Evolutionary conservation across 2,329 filamentous ascomycete species (phyloP).

Genomic region (Xylaria sp.): DNA sequence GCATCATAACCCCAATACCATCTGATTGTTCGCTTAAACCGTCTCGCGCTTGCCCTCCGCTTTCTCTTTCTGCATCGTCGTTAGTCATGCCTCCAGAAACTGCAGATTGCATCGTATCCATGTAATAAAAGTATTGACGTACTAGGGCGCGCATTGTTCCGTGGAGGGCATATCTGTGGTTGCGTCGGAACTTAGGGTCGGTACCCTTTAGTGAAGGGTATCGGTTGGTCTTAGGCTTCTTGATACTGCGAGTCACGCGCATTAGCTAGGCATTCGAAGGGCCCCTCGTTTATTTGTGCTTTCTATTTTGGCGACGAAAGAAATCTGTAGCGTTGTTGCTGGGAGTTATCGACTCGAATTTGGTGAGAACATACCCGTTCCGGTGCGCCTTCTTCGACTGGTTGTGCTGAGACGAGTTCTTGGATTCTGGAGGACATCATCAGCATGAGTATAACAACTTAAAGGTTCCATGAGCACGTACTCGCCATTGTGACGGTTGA

Average conservation of each 20-base stretch:
- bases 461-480: conserved; percentile 57
- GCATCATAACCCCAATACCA: conserved; percentile 44
- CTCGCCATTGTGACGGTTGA: conserved; percentile 72
- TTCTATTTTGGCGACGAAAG: not conserved
- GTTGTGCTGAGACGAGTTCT: conserved; percentile 99
- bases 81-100: conserved; percentile 36
- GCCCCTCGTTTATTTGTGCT: no score
- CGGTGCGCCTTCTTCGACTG: conserved; percentile 98
- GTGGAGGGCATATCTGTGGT: conserved; percentile 99
- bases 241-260: conserved; percentile 75
- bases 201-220: conserved; percentile 99
- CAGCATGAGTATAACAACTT: conserved; percentile 39
- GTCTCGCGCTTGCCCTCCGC: conserved; percentile 94
- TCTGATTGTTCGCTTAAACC: conserved; percentile 63
- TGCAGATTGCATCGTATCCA: not conserved
- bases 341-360: conserved; percentile 11
- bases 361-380: conserved; percentile 81
- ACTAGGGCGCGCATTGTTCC: conserved; percentile 98
- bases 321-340: not conserved
- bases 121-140: conserved; percentile 56
- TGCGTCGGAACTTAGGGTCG: conserved; percentile 99
- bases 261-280: conserved; percentile 30
- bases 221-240: conserved; percentile 99
- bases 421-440: conserved; percentile 77
- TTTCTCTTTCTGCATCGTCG: conserved; percentile 78